Conservation (phyloP, 2,329 filamentous ascomycete genomes). For the Eurotiales sp. region DNA sequence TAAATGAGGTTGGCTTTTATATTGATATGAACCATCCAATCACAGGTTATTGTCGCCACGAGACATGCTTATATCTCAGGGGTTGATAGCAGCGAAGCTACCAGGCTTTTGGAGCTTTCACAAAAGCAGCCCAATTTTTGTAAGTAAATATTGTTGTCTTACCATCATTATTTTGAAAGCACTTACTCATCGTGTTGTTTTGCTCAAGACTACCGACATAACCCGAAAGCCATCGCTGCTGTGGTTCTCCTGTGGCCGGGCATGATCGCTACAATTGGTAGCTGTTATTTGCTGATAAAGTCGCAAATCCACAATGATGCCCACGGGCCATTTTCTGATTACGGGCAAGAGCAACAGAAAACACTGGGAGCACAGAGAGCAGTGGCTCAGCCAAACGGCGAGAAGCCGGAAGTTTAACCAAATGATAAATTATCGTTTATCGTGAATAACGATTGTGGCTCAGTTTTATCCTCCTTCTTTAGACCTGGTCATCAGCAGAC, state of each 20-base stretch:
- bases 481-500: too few species aligned
- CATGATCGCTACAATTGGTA: constrained; percentile 45
- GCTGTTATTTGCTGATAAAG: constrained; percentile 33
- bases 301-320: constrained; percentile 32
- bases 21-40: too few species aligned
- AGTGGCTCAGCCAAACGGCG: neutral
- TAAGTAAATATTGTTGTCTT: too few species aligned
- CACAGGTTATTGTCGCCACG: constrained; percentile 46
- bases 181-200: too few species aligned
- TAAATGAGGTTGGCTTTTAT: too few species aligned
- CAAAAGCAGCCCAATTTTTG: constrained; percentile 32
- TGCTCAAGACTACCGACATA: constrained; percentile 46
- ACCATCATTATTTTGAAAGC: too few species aligned
- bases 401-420: neutral
- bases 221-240: constrained; percentile 49
- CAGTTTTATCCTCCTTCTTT: too few species aligned
- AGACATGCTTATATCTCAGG: constrained; percentile 46
- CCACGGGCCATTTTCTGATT: constrained; percentile 18
- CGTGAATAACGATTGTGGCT: too few species aligned
- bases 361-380: neutral
- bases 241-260: constrained; percentile 54
- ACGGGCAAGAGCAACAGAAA: neutral
- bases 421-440: too few species aligned
- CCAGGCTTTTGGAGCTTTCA: constrained; percentile 25
- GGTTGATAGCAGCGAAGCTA: constrained; percentile 27